Evolutionary conservation across 2,329 filamentous ascomycete species (phyloP).

Genomic region (Alternaria novae-zelandiae): DNA sequence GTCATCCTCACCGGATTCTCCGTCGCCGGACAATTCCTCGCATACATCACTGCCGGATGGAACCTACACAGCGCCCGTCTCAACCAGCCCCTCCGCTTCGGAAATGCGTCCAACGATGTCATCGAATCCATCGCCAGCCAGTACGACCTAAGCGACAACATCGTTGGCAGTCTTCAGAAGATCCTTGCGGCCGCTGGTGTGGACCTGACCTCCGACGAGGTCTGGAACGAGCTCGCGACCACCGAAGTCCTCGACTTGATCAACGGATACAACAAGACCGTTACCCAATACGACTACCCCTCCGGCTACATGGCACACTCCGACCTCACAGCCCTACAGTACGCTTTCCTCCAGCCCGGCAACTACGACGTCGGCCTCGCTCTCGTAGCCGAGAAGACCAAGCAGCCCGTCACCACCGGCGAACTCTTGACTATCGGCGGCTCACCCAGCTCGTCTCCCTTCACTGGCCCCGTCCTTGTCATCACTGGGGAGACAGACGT

Average conservation of each 20-base stretch:
- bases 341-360: conserved; percentile 56
- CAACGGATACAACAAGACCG: conserved; percentile 38
- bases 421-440: conserved; percentile 64
- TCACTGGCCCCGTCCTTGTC: conserved; percentile 63
- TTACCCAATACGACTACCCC: conserved; percentile 36
- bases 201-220: conserved; percentile 21
- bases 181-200: conserved; percentile 23
- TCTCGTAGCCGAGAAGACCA: conserved; percentile 52
- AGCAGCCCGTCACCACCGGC: conserved; percentile 64
- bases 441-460: conserved; percentile 46
- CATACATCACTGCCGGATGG: conserved; percentile 53
- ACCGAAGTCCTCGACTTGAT: conserved; percentile 42
- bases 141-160: conserved; percentile 16
- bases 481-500: conserved; percentile 62
- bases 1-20: conserved; percentile 68
- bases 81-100: conserved; percentile 51
- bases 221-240: conserved; percentile 36
- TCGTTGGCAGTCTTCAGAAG: conserved; percentile 25
- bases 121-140: conserved; percentile 13
- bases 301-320: conserved; percentile 62
- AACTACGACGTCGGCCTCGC: conserved; percentile 64
- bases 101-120: conserved; percentile 30
- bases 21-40: conserved; percentile 54
- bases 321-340: conserved; percentile 58
- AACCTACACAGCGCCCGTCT: conserved; percentile 57